Percentiles rank a stretch among this genome's conserved stretches.
Evolutionary conservation across 2,329 filamentous ascomycete genomes (phyloP).

Genomic region (Cladophialophora immunda): DNA sequence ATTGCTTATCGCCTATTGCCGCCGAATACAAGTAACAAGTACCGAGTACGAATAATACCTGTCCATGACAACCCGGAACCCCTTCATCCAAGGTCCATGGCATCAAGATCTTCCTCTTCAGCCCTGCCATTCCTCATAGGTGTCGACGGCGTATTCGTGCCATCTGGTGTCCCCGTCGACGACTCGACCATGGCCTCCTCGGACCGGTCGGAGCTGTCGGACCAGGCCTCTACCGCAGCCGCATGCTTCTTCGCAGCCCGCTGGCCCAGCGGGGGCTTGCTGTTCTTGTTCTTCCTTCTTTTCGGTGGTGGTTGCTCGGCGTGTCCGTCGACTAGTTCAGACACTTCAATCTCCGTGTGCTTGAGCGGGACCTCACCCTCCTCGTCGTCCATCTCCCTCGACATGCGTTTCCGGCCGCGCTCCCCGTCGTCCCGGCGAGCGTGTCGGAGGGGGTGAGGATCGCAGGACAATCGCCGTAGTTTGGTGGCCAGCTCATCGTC

Average conservation of each 20-base stretch:
- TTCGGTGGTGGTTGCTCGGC: slow-evolving; percentile 29
- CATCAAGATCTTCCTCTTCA: slow-evolving; percentile 21
- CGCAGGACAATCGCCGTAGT: slow-evolving; percentile 35
- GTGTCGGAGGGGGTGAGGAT: slow-evolving; percentile 3
- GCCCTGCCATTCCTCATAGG: neutral
- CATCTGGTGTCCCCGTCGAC: slow-evolving; percentile 26
- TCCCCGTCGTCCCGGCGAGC: slow-evolving; percentile 9
- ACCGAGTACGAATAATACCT: too few species aligned
- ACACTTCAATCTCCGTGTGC: slow-evolving; percentile 35
- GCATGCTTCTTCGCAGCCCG: slow-evolving; percentile 23
- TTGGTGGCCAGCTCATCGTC: slow-evolving; percentile 37
- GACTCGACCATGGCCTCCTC: slow-evolving; percentile 29
- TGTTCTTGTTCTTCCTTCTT: slow-evolving; percentile 26
- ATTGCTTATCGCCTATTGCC: slow-evolving; percentile 2
- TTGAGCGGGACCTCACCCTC: slow-evolving; percentile 5
- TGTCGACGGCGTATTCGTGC: slow-evolving; percentile 14
- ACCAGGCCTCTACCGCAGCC: slow-evolving; percentile 23
- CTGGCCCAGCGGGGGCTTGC: slow-evolving; percentile 22
- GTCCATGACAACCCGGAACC: too few species aligned
- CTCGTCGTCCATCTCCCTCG: slow-evolving; percentile 29
- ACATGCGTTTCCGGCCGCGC: slow-evolving; percentile 29
- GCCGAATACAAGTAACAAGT: too few species aligned
- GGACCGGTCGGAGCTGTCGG: slow-evolving; percentile 34
- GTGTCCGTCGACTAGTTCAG: slow-evolving; percentile 31
- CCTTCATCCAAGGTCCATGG: slow-evolving; percentile 36